Percentiles rank a stretch among this genome's conserved stretches.
Evolutionary conservation across 176 grass and related monocot species (phyloP).

Genomic region (Rhipidocladum racemiflorum): DNA sequence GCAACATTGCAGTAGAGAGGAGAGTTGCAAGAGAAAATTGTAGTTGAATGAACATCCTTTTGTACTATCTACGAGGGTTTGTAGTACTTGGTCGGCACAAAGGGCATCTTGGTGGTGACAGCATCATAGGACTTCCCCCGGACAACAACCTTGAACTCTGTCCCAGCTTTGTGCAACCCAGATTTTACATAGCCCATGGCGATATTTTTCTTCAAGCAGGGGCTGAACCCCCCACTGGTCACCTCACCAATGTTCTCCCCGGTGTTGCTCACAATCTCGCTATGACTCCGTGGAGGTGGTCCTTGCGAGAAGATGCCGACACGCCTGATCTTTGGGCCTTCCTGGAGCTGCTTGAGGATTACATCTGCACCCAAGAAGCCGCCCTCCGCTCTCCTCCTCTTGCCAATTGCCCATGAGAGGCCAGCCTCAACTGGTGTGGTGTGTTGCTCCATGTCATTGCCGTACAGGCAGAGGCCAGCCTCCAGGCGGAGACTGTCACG

Average conservation of each 20-base stretch:
- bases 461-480: constrained; percentile 93
- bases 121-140: constrained; percentile 81
- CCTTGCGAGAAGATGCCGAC: constrained; percentile 80
- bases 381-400: constrained; percentile 79
- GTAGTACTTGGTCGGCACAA: constrained; percentile 97
- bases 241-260: constrained; percentile 94
- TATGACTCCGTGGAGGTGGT: constrained; percentile 81
- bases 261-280: constrained; percentile 55
- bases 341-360: constrained; percentile 90
- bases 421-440: constrained; percentile 86
- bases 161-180: constrained; percentile 90
- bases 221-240: constrained; percentile 94
- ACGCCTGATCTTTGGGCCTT: constrained; percentile 82
- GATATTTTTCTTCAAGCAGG: constrained; percentile 97
- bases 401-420: constrained; percentile 92
- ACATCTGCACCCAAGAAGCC: constrained; percentile 86
- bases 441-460: constrained; percentile 97
- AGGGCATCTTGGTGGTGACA: constrained; percentile 90
- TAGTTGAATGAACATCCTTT: not conserved
- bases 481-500: constrained; percentile 95
- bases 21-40: constrained; percentile 15
- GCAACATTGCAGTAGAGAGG: not conserved
- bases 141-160: constrained; percentile 75
- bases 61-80: constrained; percentile 56
- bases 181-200: constrained; percentile 97